Evolutionary conservation across 495 filamentous ascomycete genomes (phyloP), one percentile per base, ranked within the genome.

Genomic region (Articulospora tetracladia): DNA sequence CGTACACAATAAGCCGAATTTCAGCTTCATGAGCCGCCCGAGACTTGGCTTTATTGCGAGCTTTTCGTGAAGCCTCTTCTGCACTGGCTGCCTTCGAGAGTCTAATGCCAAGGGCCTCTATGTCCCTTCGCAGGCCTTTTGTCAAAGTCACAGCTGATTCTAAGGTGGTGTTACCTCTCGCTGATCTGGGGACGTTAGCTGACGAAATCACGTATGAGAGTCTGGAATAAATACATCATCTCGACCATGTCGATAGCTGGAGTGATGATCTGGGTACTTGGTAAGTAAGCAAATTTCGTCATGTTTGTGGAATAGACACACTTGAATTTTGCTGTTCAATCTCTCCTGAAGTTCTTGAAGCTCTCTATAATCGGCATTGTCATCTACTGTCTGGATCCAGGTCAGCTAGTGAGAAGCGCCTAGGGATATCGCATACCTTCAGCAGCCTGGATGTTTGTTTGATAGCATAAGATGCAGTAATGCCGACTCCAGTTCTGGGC

Each of bases 231-330:
- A 69, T 73, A 92, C 87, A 94, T 95, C 63, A 97, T 78, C 70
- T 96, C 92, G 57, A 97, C 94, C 79, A 96, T 83, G 67, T 97
- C 91, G 67, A 97, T 95, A 1, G 92, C 88, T 3, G 93, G 93
- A 23, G 91, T 91, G 41, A 97, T 87, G 56, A 97, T 93, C 88
- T 92, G 58, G 4, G n/a, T 19, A 12, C 4, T 20, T 1, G 25
- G 13, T 12, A 30, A 55, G 47, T 8, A 39, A 55, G 28, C 23
- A 3, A 22, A 41, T 13, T 32, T 30, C 2, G 2, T 8, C 2
- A 17, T 22, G 17, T 13, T 30, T 17, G 20, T 44, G 15, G 10
- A 17, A 48, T 48, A 57, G 28, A 72, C 80, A n/a, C 34, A 92
- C 89, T 73, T 84, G 85, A 54, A 96, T 95, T 68, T 95, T 96